Evolutionary conservation across 768 basidiomycete genomes (phyloP), one percentile per base, ranked within the genome.

Genomic region (Tricholoma bakamatsutake): DNA sequence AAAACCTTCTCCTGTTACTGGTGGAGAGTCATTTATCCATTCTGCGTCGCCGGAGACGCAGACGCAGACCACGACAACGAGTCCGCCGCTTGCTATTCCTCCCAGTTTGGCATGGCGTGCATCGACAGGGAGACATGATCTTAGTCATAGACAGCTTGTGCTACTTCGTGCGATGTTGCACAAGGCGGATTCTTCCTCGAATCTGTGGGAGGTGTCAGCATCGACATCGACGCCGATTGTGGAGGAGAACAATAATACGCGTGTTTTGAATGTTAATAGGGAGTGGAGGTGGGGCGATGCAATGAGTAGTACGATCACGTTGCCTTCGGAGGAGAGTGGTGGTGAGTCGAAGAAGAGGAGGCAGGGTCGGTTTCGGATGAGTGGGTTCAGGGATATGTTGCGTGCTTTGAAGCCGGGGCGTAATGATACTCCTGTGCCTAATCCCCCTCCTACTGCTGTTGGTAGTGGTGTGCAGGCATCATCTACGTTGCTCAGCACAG

Each of bases 111-210:
- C 79, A 15, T 93, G 91, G 90, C 76, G 87, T 1, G 88, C 88
- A 0, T 89, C 90, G 5, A 88, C 88, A 0, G 91, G 90, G 2
- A 76, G 89, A 47, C 85, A 91, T 60, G 93, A 94, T 64, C 80
- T 95, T 52, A 90, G 84, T 59, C 84, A 87, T 56, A 79, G 93
- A 6, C 92, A 96, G 67, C 75, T 95, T 1, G 74, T 81, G 28
- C 74, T 96, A 10, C 74, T 95, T 27, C 80, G 83, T 30, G 89
- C 91, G 60, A 93, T 96, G 84, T 76, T 96, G 57, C 74, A 72
- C 51, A 74, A 71, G 31, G 61, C 69, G 0, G 74, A 75, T 48
- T 70, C 74, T 1, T 66, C 66, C 37, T 64, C 69, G 53, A 45
- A 27, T 27, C 4, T 45, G 43, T 24, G 11, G 27, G 1, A 24